These are phyloP conservation scores for Oryza australiensis DNA, from an alignment of 176 grass and related monocot species.

Conservation along the genomic window DNA sequence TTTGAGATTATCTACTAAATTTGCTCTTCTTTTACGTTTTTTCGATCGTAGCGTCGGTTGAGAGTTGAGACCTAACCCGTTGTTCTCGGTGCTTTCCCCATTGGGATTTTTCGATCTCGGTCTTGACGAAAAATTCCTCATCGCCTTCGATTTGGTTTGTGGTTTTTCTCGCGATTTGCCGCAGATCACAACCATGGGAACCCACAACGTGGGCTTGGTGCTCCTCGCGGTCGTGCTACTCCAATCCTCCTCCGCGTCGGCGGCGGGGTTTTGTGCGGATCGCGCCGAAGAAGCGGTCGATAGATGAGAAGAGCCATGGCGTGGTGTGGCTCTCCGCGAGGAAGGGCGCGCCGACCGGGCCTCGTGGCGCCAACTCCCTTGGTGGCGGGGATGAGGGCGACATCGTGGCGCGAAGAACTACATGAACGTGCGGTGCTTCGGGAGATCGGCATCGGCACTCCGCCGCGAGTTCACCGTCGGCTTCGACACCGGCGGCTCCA, in stretches of 20 bases:
- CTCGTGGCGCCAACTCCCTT: conserved; percentile 27
- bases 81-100: background rate
- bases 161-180: background rate
- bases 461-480: conserved; percentile 90
- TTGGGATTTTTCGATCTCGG: conserved; percentile 24
- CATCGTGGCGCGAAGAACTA: conserved; percentile 82
- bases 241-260: conserved; percentile 39
- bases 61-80: background rate
- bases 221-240: conserved; percentile 57
- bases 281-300: conserved; percentile 60
- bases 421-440: conserved; percentile 98
- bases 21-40: background rate
- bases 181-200: conserved; percentile 63
- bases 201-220: conserved; percentile 27
- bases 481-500: conserved; percentile 97
- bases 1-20: background rate
- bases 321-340: conserved; percentile 42
- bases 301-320: conserved; percentile 48
- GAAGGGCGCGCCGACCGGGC: conserved; percentile 30
- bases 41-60: background rate
- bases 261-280: conserved; percentile 59
- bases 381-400: conserved; percentile 40
- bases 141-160: background rate
- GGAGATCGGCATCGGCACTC: conserved; percentile 88
- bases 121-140: background rate